A percentile compares a stretch with the other conserved stretches of the same genome.
Evolutionary conservation across 1,284 basidiomycete species (phyloP).

Genomic region (Heterobasidion parviporum): DNA sequence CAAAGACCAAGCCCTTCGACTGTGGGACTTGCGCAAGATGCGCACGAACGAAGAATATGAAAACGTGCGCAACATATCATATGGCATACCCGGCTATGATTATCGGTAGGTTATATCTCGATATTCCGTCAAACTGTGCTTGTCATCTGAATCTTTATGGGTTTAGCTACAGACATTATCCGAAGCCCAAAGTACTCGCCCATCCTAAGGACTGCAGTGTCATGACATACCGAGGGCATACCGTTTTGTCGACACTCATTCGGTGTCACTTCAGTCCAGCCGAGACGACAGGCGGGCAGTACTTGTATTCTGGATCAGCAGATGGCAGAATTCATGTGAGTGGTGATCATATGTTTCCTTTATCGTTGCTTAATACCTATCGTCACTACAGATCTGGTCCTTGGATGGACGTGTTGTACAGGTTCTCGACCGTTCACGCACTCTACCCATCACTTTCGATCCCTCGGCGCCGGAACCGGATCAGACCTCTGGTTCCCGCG

Average conservation of each 20-base stretch:
- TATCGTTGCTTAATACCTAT: not conserved
- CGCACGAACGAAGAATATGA: constrained; percentile 66
- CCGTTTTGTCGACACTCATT: constrained; percentile 89
- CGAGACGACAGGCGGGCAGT: constrained; percentile 87
- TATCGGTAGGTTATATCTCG: constrained; percentile 51
- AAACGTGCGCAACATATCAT: constrained; percentile 37
- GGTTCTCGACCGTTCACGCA: constrained; percentile 75
- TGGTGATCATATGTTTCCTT: constrained; percentile 4
- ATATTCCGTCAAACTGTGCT: not conserved
- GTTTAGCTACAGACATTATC: constrained; percentile 56
- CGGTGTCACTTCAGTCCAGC: constrained; percentile 92
- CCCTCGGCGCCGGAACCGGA: constrained; percentile 50
- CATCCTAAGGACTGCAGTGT: constrained; percentile 89
- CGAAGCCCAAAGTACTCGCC: constrained; percentile 47
- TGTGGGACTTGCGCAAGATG: constrained; percentile 98
- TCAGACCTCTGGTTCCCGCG: constrained; percentile 16
- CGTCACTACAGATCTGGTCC: constrained; percentile 74
- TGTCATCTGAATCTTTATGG: constrained; percentile 6
- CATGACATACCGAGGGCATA: constrained; percentile 93
- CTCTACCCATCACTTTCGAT: constrained; percentile 63
- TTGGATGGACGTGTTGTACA: constrained; percentile 83
- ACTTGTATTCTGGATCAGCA: constrained; percentile 88
- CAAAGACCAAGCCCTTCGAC: constrained; percentile 87
- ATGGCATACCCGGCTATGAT: constrained; percentile 68
- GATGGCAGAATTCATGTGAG: constrained; percentile 78